Percentiles rank a stretch among this genome's conserved stretches.
phyloP scores from a whole-genome alignment of 2,329 filamentous ascomycete genomes.

The Apiospora marii region DNA sequence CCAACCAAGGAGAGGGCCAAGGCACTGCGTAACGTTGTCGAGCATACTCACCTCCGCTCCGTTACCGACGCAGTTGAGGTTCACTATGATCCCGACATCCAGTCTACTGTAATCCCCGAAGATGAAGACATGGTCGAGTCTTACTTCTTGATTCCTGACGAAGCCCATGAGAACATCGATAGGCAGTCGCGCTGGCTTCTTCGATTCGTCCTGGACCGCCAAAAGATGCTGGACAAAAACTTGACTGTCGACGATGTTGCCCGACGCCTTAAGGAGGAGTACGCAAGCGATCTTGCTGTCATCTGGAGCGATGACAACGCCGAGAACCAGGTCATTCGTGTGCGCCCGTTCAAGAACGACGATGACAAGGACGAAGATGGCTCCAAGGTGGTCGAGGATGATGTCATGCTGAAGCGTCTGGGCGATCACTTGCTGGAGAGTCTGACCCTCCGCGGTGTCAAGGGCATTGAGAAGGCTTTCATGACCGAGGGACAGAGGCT shows the following conservation, averaged over 20 bases:
- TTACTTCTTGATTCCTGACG: slow-evolving; percentile 93
- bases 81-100: slow-evolving; percentile 94
- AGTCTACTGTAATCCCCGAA: slow-evolving; percentile 83
- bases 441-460: slow-evolving; percentile 88
- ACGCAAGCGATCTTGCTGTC: slow-evolving; percentile 83
- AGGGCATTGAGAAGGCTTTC: slow-evolving; percentile 90
- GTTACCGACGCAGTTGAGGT: slow-evolving; percentile 94
- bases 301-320: slow-evolving; percentile 99
- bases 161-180: slow-evolving; percentile 66
- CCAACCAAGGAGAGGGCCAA: slow-evolving; percentile 83
- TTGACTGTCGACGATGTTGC: slow-evolving; percentile 93
- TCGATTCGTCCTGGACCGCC: slow-evolving; percentile 89
- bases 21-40: slow-evolving; percentile 84
- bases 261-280: slow-evolving; percentile 86
- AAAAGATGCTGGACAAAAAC: slow-evolving; percentile 94
- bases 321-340: slow-evolving; percentile 91
- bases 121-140: slow-evolving; percentile 96
- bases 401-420: slow-evolving; percentile 90
- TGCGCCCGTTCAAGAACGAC: slow-evolving; percentile 75
- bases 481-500: slow-evolving; percentile 82
- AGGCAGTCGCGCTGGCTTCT: slow-evolving; percentile 94
- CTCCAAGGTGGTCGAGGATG: slow-evolving; percentile 74
- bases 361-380: slow-evolving; percentile 77
- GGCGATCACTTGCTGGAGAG: slow-evolving; percentile 92
- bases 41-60: slow-evolving; percentile 92